Base-by-base conservation (phyloP, 2,329 filamentous ascomycete genomes). In the Fusarium sp. region DNA sequence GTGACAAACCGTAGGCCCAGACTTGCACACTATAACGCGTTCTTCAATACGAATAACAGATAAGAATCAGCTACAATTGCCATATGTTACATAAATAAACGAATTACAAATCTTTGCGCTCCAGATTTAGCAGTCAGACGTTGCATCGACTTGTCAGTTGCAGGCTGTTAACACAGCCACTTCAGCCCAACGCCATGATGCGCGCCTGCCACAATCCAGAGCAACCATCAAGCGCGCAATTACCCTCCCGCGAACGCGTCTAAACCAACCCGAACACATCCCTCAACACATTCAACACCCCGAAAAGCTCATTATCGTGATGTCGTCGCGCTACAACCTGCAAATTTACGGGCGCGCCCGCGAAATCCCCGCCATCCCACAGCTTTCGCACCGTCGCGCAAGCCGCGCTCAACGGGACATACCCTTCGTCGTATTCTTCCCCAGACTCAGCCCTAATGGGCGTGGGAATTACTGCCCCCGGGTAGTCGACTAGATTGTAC, bases 401-500 rank as follows among this genome's bases (percentile, higher is more conserved):
- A 23, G 77, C 70, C 13, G 77, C 72, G 26, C 77, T 75, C 55
- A 81, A 65, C 13, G 78, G 75, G 18, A 60, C 53, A 26, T 70
- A 69, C 12, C 48, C 62, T 6, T 50, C 6, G 1, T 69, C 62
- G 5, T 78, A 78, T 3, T 44, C 37, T 58, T 80, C 79, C 9
- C 66, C 62, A 3, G 73, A 75, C 51, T 76, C 73, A 10, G 77
- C 76, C 56, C 62, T 75, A 30, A 81, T 62, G 0, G 31, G 72
- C 13, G 72, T 72, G 4, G 72, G 68, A 23, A 74, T 31, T 3
- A 74, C 72, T 6, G 57, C 77, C 1, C 77, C 79, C 1, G 80
- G 79, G 26, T 78, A 80, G 60, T 81, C 80, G 2, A 81, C 70
- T 16, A 79, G 74, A 21, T 81, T 81, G 56, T 76, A 81, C 4